Evolutionary conservation across 2,329 filamentous ascomycete genomes (phyloP), one percentile per base, ranked within the genome.

Genomic region (Onygenales sp.): DNA sequence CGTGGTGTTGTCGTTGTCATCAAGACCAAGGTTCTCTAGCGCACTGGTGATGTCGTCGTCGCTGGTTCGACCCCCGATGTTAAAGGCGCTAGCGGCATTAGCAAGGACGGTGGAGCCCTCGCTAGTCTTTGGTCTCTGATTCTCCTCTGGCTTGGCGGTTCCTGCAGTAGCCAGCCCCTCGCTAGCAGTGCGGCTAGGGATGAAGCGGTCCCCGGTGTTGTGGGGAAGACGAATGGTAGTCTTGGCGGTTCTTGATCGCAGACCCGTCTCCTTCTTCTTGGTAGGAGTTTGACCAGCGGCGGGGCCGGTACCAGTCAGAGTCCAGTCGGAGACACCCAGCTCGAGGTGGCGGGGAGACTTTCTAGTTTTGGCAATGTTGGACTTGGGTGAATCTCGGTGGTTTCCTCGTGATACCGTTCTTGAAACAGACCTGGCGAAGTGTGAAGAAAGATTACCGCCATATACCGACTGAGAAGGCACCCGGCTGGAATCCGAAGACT

Each of bases 351-450:
- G 87, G 17, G 92, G 91, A 43, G 89, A 91, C 54, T 82, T 81
- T 59, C 84, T 83, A 60, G 87, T 88, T 33, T 57, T 58, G 41
- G 58, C 55, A 45, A 60, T 66, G 78, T 96, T 97, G 55, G 91
- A 96, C 78, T 97, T 97, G 68, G 91, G 90, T 2, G 92, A 96
- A 68, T 93, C 87, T 50, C 87, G 86, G 70, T 88, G 85, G 42
- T 81, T 76, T 42, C 78, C 74, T 75, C 84, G 86, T 57, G 83
- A 79, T 56, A 62, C 58, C n/a, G 60, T 60, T 55, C 69, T 67
- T 27, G 71, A 68, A 14, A 78, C 72, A 54, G 79, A 84, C 65
- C 86, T 87, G 58, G 86, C 79, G 66, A 95, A 86, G 67, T 90
- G 86, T 56, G 87, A 79, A 59, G 88, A 82, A 55, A 95, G 77